Evolutionary conservation across 495 filamentous ascomycete genomes (phyloP), one percentile per base, ranked within the genome.

Genomic region (Trichoderma orchidacearum): DNA sequence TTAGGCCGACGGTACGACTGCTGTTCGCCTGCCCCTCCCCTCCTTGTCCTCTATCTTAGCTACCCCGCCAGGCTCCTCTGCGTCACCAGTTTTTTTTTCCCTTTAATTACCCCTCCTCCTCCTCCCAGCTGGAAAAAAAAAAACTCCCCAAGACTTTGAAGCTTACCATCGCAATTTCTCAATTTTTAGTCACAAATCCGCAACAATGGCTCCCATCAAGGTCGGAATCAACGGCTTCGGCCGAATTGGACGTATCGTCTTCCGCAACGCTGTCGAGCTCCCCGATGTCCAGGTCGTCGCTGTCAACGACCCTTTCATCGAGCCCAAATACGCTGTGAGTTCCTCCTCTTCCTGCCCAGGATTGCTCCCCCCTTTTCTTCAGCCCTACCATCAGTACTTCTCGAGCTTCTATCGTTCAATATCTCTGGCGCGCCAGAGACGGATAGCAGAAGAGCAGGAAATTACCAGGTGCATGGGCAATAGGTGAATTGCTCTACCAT

Each of bases 261-360:
- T 77, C 75, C 68, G 72, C 63, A 76, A 81, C 72, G 91, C 92
- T 70, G 69, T 95, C 64, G 84, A 89, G 82, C 85, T 89, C 72
- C 71, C 75, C 59, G 87, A 90, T 58, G 85, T 96, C 66, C 79
- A 95, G 58, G 79, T 98, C 68, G 89, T 95, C 63, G 92, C 93
- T 61, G 88, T 96, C 79, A 98, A 98, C 80, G 93, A 98, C 70
- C 93, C 93, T 66, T 98, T 98, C 85, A 98, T 98, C 77, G 93
- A 97, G 75, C 80, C 87, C 64, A 80, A 92, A 74, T 98, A 98
- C 75, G 93, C 93, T 71, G 93, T 96, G 85, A 77, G 90, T 84
- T 5, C 13, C 35, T 17, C 30, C 30, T 30, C 15, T 9, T 25
- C 30, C 11, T 15, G 21, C 23, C 52, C 7, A 6, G 12, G 35